Base-by-base conservation (phyloP, 176 grass and related monocot genomes). In the Poa annua region DNA sequence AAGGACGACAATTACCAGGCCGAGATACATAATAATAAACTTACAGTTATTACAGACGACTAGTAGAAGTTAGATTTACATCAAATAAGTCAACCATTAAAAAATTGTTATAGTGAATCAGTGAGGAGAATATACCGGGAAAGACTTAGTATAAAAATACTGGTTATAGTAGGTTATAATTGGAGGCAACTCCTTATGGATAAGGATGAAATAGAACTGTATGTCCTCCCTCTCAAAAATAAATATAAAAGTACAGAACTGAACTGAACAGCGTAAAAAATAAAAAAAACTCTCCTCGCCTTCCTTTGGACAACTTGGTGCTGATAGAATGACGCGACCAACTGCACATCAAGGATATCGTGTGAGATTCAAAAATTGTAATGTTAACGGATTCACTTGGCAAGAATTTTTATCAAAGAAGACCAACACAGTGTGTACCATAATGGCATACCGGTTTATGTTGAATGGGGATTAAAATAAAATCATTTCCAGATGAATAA, bases 281-380 rank as follows among this genome's bases (percentile, higher is more conserved):
- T 70, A 53, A 85, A 85, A 52, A 63, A 7, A 87, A 61, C 16
- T 66, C 19, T 26, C 14, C 77, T 88, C 89, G 95, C 96, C 92
- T 85, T 83, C 94, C 96, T 91, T 91, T 93, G 92, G 86, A 93
- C 96, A 81, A 93, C 90, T 45, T 93, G 57, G 69, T 95, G 96
- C 72, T 98, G 96, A 90, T 89, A 98, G 78, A 95, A 95, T 47
- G 88, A 93, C 61, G 92, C 80, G n/a, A 91, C 89, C 65, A 98
- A 71, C 96, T 98, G 87, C 83, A 42, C 16, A 24, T 67, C 24
- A 88, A 83, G 63, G 73, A 83, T 81, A 20, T 55, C 41, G 29
- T 32, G 77, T 81, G 22, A 81, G 14, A 62, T 66, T 76, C 0
- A 51, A 85, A 11, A 45, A 71, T 45, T 20, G 5, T 7, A 24